Percentiles rank a stretch among this genome's conserved stretches.
These are phyloP conservation scores for Kodamaea jinghongensis DNA, from an alignment of 805 yeast species.

Conservation along the genomic window DNA sequence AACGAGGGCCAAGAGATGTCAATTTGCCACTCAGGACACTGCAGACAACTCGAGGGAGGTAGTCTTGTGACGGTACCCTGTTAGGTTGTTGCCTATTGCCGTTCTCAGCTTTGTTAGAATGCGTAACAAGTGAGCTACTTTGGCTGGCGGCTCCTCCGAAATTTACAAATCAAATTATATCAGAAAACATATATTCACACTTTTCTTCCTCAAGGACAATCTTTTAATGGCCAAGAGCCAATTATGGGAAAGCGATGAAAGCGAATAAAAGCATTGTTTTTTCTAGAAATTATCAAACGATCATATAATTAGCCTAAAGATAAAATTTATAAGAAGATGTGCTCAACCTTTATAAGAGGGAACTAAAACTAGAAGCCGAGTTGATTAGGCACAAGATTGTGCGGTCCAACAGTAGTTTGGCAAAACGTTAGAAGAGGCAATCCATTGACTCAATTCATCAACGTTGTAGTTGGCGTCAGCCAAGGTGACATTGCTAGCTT, in stretches of 20 bases:
- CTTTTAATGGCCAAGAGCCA: constrained; percentile 5
- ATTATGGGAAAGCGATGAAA: background rate
- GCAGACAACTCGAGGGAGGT: too few relatives aligned
- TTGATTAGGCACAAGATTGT: background rate
- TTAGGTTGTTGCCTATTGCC: too few relatives aligned
- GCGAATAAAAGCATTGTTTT: background rate
- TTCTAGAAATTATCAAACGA: background rate
- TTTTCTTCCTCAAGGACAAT: too few relatives aligned
- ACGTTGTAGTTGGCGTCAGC: constrained; percentile 10
- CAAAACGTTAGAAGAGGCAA: constrained; percentile 8
- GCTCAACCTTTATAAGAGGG: background rate
- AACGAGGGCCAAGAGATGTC: too few relatives aligned
- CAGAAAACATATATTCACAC: too few relatives aligned
- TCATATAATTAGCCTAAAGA: too few relatives aligned
- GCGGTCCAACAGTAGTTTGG: constrained; percentile 9
- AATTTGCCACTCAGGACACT: too few relatives aligned
- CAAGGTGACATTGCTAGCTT: constrained; percentile 8
- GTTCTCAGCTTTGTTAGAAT: too few relatives aligned
- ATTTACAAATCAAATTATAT: too few relatives aligned
- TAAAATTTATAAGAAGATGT: background rate
- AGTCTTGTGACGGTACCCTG: too few relatives aligned
- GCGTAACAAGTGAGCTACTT: too few relatives aligned
- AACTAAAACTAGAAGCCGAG: background rate
- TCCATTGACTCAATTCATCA: constrained; percentile 6
- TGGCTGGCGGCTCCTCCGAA: too few relatives aligned